Evolutionary conservation across 345 rosid species (phyloP).

Genomic region (Pistacia integerrima): DNA sequence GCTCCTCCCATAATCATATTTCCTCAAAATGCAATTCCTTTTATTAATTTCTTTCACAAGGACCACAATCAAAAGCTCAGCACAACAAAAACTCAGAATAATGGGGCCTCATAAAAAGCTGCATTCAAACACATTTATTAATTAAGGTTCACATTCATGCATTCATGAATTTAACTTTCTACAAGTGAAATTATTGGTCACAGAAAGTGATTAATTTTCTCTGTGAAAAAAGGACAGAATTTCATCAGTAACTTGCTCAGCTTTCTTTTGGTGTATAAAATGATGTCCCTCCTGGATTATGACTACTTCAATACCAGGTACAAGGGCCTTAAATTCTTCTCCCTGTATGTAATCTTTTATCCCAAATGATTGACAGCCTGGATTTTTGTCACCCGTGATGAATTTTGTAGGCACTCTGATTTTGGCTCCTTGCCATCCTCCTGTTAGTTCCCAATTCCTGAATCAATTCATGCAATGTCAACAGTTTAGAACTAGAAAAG

Average conservation of each 20-base stretch:
- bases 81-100: neutral
- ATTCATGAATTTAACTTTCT: neutral
- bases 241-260: conserved; percentile 18
- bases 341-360: conserved; percentile 21
- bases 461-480: neutral
- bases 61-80: neutral
- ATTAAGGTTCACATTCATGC: neutral
- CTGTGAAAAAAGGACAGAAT: conserved; percentile 16
- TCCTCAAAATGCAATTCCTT: too few relatives aligned
- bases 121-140: neutral
- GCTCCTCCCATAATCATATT: too few relatives aligned
- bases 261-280: conserved; percentile 32
- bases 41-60: neutral
- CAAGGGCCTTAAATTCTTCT: conserved; percentile 17
- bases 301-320: conserved; percentile 25
- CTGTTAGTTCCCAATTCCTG: conserved; percentile 33
- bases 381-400: conserved; percentile 23
- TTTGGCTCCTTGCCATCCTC: conserved; percentile 28
- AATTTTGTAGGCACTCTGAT: conserved; percentile 28
- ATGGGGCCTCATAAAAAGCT: neutral
- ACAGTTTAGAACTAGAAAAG: neutral
- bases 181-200: neutral
- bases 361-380: conserved; percentile 22
- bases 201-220: neutral
- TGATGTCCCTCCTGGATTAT: conserved; percentile 26